A percentile compares a stretch with the other conserved stretches of the same genome.
These are phyloP conservation scores for Dothidotthia symphoricarpi DNA, from an alignment of 2,329 filamentous ascomycete genomes.

Conservation along the genomic window DNA sequence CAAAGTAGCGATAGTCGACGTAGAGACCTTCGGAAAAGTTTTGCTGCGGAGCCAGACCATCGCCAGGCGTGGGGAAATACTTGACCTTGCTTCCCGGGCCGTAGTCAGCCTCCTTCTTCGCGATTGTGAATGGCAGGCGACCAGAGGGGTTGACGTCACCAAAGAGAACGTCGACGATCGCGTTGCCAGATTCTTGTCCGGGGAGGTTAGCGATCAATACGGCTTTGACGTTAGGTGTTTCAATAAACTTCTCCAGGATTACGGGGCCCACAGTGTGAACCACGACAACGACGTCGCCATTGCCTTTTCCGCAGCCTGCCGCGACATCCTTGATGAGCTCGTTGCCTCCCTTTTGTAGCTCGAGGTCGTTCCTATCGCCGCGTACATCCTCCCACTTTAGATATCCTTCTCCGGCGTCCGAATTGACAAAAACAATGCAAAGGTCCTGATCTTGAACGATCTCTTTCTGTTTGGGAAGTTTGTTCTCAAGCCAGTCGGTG, in stretches of 20 bases:
- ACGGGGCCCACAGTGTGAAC: constrained; percentile 84
- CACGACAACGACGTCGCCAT: constrained; percentile 74
- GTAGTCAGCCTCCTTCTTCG: constrained; percentile 70
- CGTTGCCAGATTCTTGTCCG: constrained; percentile 81
- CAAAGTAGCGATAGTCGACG: constrained; percentile 87
- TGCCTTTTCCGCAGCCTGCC: constrained; percentile 60
- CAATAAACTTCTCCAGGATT: constrained; percentile 75
- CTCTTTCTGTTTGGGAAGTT: constrained; percentile 46
- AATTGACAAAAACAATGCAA: constrained; percentile 83
- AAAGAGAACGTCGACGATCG: constrained; percentile 75
- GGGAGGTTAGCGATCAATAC: constrained; percentile 83
- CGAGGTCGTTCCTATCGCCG: constrained; percentile 76
- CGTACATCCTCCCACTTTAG: constrained; percentile 53
- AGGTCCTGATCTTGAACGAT: constrained; percentile 64
- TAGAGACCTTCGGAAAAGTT: constrained; percentile 81
- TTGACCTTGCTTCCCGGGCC: constrained; percentile 69
- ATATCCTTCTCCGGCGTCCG: constrained; percentile 81
- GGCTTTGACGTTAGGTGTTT: constrained; percentile 72
- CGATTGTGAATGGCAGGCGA: constrained; percentile 85
- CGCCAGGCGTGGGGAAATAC: constrained; percentile 59
- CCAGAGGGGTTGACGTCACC: constrained; percentile 76
- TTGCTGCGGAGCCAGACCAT: constrained; percentile 69
- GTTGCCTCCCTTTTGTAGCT: constrained; percentile 75
- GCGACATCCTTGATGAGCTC: constrained; percentile 71
- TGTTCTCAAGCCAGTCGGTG: constrained; percentile 59